Evolutionary conservation across 2,329 filamentous ascomycete genomes (phyloP).

Genomic region (Cryphonectria japonica): DNA sequence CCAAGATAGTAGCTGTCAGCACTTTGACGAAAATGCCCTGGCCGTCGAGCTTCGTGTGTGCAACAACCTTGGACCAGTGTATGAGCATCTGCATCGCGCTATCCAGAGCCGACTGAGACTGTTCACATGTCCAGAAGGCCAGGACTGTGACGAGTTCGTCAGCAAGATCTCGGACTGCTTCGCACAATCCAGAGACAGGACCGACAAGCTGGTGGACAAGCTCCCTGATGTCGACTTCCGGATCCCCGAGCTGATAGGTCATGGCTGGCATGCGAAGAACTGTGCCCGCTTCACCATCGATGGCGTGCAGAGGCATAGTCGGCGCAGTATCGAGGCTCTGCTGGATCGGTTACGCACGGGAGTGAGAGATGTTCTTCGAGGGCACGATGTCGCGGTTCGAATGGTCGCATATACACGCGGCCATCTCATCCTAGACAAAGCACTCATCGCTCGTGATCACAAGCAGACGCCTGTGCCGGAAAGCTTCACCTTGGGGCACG

Average conservation of each 20-base stretch:
- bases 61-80: constrained; percentile 55
- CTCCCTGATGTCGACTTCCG: constrained; percentile 55
- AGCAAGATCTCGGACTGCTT: constrained; percentile 44
- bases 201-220: constrained; percentile 46
- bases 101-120: constrained; percentile 49
- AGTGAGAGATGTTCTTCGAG: constrained; percentile 52
- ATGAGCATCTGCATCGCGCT: constrained; percentile 48
- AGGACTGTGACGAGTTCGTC: constrained; percentile 51
- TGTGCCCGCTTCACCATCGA: constrained; percentile 51
- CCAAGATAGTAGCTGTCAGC: constrained; percentile 44
- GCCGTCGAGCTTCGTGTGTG: constrained; percentile 50
- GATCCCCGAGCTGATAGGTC: constrained; percentile 50
- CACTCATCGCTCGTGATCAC: constrained; percentile 46
- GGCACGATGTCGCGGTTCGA: constrained; percentile 50
- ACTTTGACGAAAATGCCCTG: constrained; percentile 49
- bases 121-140: constrained; percentile 47
- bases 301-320: constrained; percentile 46
- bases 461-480: constrained; percentile 32
- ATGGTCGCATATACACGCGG: constrained; percentile 56
- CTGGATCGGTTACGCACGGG: constrained; percentile 56
- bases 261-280: constrained; percentile 51
- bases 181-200: constrained; percentile 42
- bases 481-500: not conserved
- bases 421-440: constrained; percentile 56
- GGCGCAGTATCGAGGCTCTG: constrained; percentile 51